Base-by-base conservation (phyloP, 1,284 basidiomycete genomes). In the Moesziomyces aphidis region DNA sequence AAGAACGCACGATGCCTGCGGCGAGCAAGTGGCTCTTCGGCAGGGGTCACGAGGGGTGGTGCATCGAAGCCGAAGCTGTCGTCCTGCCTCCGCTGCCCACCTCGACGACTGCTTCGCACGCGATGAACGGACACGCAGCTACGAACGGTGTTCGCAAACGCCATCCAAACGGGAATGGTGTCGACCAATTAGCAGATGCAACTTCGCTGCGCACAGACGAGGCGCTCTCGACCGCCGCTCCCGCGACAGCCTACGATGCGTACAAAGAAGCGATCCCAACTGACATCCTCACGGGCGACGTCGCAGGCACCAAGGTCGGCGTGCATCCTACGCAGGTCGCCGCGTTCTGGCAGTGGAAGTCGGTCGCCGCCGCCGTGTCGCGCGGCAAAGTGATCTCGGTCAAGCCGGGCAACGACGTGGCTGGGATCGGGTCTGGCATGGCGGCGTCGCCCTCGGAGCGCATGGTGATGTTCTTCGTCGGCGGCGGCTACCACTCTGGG, bases 321-420 rank as follows among this genome's bases (percentile, higher is more conserved):
- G 55, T 71, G 4, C 15, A 39, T 0, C 68, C 68, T 0, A 19
- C 26, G 9, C 28, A 50, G 17, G 42, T 66, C 10, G 39, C 59
- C 1, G 68, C 68, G 17, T 71, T 71, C 28, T 71, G 62, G 62
- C 51, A 57, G 44, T 71, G 68, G 68, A 71, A 71, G 42, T 54
- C 58, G 4, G 48, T 62, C 36, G 50, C 68, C 4, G 57, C 68
- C 0, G 53, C 57, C 17, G 58, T 71, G 0, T 47, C 54, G 1
- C 48, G 36, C 26, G 58, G 58, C 8, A 49, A 53, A 10, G 59
- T 62, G 17, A 61, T 54, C 28, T 60, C 68, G 0, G 68, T 71
- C n/a, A 71, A 71, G 34, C 62, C 68, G 0, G 68, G 62, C 15
- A 50, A 61, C 45, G 62, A 71, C 21, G 3, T 61, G 3, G 43